phyloP scores from a whole-genome alignment of 1,284 basidiomycete genomes.

The Leccinum solheimii region DNA sequence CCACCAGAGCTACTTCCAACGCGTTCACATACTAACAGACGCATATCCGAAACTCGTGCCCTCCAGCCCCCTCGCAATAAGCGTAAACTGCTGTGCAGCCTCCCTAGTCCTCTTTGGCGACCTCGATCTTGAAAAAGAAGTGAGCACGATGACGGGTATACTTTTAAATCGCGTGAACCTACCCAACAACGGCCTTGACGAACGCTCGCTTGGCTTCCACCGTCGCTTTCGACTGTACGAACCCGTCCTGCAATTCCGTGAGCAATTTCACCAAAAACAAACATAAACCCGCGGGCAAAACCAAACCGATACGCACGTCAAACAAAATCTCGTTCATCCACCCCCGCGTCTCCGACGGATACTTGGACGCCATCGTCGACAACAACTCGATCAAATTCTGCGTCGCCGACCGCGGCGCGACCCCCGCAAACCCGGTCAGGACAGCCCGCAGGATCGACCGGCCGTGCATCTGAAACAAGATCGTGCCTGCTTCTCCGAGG shows the following conservation, averaged over 20 bases:
- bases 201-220: slow-evolving; percentile 76
- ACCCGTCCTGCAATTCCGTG: slow-evolving; percentile 26
- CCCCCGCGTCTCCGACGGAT: slow-evolving; percentile 50
- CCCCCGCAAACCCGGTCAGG: slow-evolving; percentile 74
- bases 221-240: slow-evolving; percentile 62
- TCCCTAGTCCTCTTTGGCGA: slow-evolving; percentile 67
- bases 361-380: slow-evolving; percentile 59
- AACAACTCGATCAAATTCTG: slow-evolving; percentile 83
- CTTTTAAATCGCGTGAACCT: slow-evolving; percentile 13
- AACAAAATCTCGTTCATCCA: slow-evolving; percentile 76
- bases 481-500: slow-evolving; percentile 48
- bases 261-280: not conserved
- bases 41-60: slow-evolving; percentile 39
- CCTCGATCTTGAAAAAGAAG: slow-evolving; percentile 46
- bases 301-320: not conserved
- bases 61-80: slow-evolving; percentile 73
- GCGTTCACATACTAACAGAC: not conserved
- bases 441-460: slow-evolving; percentile 69
- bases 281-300: too few species aligned
- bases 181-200: slow-evolving; percentile 73
- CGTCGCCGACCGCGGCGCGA: slow-evolving; percentile 80
- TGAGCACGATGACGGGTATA: slow-evolving; percentile 34
- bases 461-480: slow-evolving; percentile 64
- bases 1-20: not conserved
- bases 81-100: slow-evolving; percentile 73